A percentile compares a stretch with the other conserved stretches of the same genome.
Evolutionary conservation across 2,329 filamentous ascomycete genomes (phyloP).

Genomic region (Raffaelea ambrosiae): DNA sequence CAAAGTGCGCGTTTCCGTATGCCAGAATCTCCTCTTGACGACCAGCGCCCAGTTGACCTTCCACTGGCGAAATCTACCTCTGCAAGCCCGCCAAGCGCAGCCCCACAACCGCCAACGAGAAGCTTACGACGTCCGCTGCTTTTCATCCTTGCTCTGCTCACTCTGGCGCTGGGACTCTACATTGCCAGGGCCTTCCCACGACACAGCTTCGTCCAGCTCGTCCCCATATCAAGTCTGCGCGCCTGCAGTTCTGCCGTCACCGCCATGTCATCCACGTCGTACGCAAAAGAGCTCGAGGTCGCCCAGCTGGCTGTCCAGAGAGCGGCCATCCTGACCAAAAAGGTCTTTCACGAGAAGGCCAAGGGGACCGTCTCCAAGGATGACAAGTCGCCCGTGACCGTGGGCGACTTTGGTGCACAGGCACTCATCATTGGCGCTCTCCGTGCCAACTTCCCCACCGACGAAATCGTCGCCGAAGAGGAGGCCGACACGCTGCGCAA

Average conservation of each 20-base stretch:
- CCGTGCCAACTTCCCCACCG: conserved; percentile 78
- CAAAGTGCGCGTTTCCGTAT: too few relatives aligned
- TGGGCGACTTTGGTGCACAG: conserved; percentile 96
- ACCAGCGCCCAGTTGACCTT: too few relatives aligned
- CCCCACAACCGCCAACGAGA: too few relatives aligned
- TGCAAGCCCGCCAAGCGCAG: too few relatives aligned
- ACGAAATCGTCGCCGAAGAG: conserved; percentile 92
- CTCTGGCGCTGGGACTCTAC: conserved; percentile 15
- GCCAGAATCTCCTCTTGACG: too few relatives aligned
- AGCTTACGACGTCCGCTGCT: background rate
- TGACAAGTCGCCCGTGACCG: conserved; percentile 93
- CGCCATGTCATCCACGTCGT: conserved; percentile 38
- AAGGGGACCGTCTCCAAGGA: conserved; percentile 93
- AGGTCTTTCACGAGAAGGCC: conserved; percentile 65
- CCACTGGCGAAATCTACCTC: too few relatives aligned
- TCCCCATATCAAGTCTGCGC: background rate
- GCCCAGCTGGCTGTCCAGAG: conserved; percentile 86
- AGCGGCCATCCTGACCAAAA: conserved; percentile 47
- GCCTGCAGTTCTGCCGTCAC: background rate
- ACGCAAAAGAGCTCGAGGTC: conserved; percentile 70
- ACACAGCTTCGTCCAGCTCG: conserved; percentile 8
- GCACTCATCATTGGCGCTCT: conserved; percentile 91
- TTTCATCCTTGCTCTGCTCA: conserved; percentile 6
- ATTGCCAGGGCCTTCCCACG: conserved; percentile 12
- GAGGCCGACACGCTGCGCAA: conserved; percentile 73